These are phyloP conservation scores for Laburnicola sp. DNA, from an alignment of 2,329 filamentous ascomycete species.

Conservation along the genomic window DNA sequence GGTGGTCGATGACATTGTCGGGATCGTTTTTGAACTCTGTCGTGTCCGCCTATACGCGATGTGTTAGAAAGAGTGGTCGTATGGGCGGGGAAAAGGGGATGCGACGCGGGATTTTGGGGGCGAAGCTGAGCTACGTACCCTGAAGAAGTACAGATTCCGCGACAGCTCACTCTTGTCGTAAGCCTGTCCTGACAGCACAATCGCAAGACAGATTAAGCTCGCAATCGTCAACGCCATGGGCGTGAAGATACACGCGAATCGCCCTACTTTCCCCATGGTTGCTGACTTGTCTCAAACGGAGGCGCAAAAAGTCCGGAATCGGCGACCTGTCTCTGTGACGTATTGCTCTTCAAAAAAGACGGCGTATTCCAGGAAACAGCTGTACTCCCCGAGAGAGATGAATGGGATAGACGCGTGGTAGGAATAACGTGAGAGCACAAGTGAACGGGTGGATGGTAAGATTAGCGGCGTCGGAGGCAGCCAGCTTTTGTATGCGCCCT, in stretches of 20 bases:
- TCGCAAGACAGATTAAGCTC: conserved; percentile 68
- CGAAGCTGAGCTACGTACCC: conserved; percentile 52
- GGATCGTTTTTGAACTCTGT: conserved; percentile 59
- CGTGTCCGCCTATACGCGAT: conserved; percentile 36
- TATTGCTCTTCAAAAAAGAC: conserved; percentile 9
- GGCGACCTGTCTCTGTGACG: conserved; percentile 5
- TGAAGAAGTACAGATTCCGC: conserved; percentile 59
- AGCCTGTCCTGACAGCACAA: conserved; percentile 62
- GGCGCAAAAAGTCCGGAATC: background rate
- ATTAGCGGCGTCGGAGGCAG: background rate
- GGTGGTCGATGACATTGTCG: conserved; percentile 39
- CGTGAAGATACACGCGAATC: conserved; percentile 83
- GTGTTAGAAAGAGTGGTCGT: conserved; percentile 18
- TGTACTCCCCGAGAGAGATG: background rate
- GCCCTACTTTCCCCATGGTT: conserved; percentile 71
- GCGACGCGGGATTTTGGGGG: conserved; percentile 49
- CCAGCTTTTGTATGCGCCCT: conserved; percentile 10
- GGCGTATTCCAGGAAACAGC: background rate
- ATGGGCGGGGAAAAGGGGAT: background rate
- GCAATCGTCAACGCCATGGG: conserved; percentile 81
- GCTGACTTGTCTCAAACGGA: conserved; percentile 12
- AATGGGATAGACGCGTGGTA: background rate
- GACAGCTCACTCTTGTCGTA: conserved; percentile 53
- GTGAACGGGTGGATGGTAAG: background rate
- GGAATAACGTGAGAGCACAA: conserved; percentile 1